A percentile compares a stretch with the other conserved stretches of the same genome.
phyloP scores from a whole-genome alignment of 768 basidiomycete genomes.

The Inosperma sp. region DNA sequence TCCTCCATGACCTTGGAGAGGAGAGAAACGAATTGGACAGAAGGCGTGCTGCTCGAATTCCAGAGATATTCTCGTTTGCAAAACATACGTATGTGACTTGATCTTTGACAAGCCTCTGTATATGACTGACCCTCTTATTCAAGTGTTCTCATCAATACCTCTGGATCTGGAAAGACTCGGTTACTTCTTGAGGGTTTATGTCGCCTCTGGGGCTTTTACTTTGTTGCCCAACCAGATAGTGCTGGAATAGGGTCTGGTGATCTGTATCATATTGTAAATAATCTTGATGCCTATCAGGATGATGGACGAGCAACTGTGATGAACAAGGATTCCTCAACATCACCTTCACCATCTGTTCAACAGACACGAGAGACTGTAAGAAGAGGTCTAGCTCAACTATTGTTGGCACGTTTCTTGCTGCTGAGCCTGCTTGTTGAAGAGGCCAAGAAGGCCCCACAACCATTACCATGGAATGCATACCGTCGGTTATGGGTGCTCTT shows the following conservation, averaged over 20 bases:
- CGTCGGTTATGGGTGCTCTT: not conserved
- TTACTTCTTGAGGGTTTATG: constrained; percentile 1
- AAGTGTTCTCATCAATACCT: not conserved
- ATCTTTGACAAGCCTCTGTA: not conserved
- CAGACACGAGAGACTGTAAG: not conserved
- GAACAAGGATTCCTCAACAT: no score
- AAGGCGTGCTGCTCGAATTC: not conserved
- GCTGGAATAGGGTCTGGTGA: no score
- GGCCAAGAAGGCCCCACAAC: not conserved
- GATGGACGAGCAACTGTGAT: no score
- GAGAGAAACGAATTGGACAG: not conserved
- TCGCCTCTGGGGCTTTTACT: not conserved
- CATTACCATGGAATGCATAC: not conserved
- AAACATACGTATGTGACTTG: not conserved
- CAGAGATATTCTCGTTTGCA: not conserved
- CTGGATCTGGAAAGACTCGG: constrained; percentile 2
- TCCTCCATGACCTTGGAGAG: constrained; percentile 3
- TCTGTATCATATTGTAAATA: no score
- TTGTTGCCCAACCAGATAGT: no score
- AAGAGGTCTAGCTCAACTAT: not conserved
- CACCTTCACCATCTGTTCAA: no score
- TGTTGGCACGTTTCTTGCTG: not conserved
- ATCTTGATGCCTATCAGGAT: no score
- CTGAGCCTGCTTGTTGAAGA: not conserved
- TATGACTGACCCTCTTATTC: not conserved